Base-by-base conservation (phyloP, 2,329 filamentous ascomycete species). In the Colletotrichum horii region DNA sequence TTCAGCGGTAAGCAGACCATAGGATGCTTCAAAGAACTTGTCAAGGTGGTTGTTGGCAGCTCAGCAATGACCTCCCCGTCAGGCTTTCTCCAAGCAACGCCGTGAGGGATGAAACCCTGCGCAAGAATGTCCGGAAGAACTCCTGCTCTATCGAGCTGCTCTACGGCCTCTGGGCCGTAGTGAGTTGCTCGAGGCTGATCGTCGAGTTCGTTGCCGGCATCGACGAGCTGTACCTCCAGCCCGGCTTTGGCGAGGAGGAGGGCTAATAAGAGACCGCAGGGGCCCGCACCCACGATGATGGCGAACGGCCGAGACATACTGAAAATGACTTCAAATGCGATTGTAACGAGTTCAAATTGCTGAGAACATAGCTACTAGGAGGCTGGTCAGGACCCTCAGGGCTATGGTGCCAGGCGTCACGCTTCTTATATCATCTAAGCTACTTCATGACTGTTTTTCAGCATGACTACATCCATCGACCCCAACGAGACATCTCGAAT, bases 271-370 rank as follows among this genome's bases (percentile, higher is more conserved):
- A 58, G 55, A 12, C 55, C 55, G 4, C 55, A 58, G 0, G 55
- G 55, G 55, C 55, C 55, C 28, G 55, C 55, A 19, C 55, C 55
- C 0, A 58, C 55, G 24, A 58, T 58, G 1, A 28, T 58, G 15
- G 24, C 15, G 16, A 58, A 58, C 26, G 55, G 24, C 1, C 0
- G 14, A 4, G 55, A 6, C 55, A 56, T 55, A 4, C 3, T 11
- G 43, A 22, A 22, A 19, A n/a, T 11, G 43, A 12, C 6, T 52
- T 52, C 2, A 22, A 55, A 2, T 22, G 3, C 1, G 2, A 55
- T 26, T 15, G 3, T 16, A 15, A 19, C 16, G 38, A 0, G 8
- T 0, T 5, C n/a, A 0, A 43, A n/a, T 6, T 43, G 8, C 4
- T 3, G 38, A n/a, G 4, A 0, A n/a, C 19, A 38, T 8, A 19